Conservation (phyloP, 345 rosid genomes). For the Euclidium syriacum region DNA sequence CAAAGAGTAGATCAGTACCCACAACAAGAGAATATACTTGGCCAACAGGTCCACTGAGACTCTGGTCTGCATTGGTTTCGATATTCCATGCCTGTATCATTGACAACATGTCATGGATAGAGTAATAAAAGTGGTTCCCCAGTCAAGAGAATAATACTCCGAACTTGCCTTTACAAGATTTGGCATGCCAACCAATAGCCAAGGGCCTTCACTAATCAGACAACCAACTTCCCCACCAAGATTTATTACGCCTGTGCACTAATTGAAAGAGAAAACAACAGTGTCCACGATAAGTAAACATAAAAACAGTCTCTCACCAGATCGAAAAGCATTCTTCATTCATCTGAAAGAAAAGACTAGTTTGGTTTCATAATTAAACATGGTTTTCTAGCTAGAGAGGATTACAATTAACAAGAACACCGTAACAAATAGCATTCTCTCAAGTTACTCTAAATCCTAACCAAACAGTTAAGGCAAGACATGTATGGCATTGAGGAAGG, state of each 20-base stretch:
- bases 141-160: neutral
- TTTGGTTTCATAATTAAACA: neutral
- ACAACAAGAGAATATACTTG: constrained; percentile 88
- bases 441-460: neutral
- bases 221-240: constrained; percentile 92
- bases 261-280: constrained; percentile 4
- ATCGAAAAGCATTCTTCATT: neutral
- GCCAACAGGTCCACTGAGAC: constrained; percentile 90
- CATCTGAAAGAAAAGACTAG: neutral
- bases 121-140: neutral
- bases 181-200: constrained; percentile 89
- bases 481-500: neutral
- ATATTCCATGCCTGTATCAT: constrained; percentile 52
- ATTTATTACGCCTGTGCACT: constrained; percentile 62
- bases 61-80: constrained; percentile 63
- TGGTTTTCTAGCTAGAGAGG: neutral
- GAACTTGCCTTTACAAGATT: constrained; percentile 73
- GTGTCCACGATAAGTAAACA: neutral
- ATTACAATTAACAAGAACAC: neutral
- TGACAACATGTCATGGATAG: neutral
- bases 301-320: neutral
- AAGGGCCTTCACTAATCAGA: constrained; percentile 91
- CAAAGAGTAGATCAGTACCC: constrained; percentile 76
- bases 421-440: neutral
- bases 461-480: too few relatives aligned